Evolutionary conservation across 139 green algal species (phyloP).

Genomic region (Nannochloris sp.): DNA sequence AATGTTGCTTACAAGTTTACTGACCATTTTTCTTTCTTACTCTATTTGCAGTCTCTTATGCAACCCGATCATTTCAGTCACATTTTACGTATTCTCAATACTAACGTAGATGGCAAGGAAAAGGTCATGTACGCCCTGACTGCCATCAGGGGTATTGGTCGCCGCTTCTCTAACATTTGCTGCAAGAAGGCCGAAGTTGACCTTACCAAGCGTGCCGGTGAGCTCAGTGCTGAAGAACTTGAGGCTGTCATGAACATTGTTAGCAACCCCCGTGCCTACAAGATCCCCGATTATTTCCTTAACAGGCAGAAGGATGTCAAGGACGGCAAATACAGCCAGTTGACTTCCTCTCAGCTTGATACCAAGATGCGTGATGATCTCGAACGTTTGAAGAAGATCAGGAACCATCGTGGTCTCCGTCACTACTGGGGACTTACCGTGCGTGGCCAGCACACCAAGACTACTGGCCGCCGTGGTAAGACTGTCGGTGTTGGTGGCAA

Average conservation of each 20-base stretch:
- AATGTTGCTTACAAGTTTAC: too few species aligned
- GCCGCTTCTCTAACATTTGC: conserved; percentile 91
- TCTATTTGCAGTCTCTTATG: conserved; percentile 46
- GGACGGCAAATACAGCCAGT: conserved; percentile 81
- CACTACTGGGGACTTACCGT: conserved; percentile 98
- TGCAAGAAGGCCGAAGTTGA: conserved; percentile 99
- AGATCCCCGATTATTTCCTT: conserved; percentile 99
- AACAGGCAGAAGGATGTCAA: conserved; percentile 97
- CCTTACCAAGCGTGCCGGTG: conserved; percentile 86
- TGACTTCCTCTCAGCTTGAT: conserved; percentile 82
- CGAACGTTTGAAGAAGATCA: conserved; percentile 99
- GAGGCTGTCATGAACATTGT: conserved; percentile 97
- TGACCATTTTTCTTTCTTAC: background rate
- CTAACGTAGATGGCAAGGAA: conserved; percentile 96
- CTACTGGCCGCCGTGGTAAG: conserved; percentile 87
- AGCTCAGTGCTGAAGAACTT: conserved; percentile 93
- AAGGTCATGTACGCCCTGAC: conserved; percentile 99
- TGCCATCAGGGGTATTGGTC: conserved; percentile 91
- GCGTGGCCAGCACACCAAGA: conserved; percentile 99
- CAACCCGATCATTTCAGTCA: conserved; percentile 90
- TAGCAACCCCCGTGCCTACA: conserved; percentile 94
- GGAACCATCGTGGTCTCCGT: conserved; percentile 89
- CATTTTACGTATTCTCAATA: conserved; percentile 99
- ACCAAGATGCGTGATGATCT: conserved; percentile 93
- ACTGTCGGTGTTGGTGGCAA: conserved; percentile 58